Percentiles rank a stretch among this genome's conserved stretches.
Conservation (phyloP, 129 eudicot species). For the Daucus carota region DH1_v3.0 NC_030385.2:33168501-33169000, state of each 20-base stretch:
- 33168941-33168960: background rate
- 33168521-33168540: background rate
- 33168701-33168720: conserved; percentile 88
- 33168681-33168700: conserved; percentile 69
- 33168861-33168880: background rate
- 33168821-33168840: background rate
- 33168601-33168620: background rate
- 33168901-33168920: background rate
- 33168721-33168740: conserved; percentile 59
- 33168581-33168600: background rate
- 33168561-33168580: background rate
- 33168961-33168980: background rate
- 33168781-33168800: conserved; percentile 91
- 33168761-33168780: conserved; percentile 62
- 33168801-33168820: conserved; percentile 40
- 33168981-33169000: background rate
- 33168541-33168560: background rate
- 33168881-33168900: background rate
- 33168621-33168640: background rate
- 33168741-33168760: conserved; percentile 57
- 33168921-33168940: background rate
- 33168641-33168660: background rate
- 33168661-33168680: conserved; percentile 2
- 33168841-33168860: background rate
- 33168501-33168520: background rate